Evolutionary conservation across 768 basidiomycete species (phyloP).

Genomic region (Termitomyces sp.): DNA sequence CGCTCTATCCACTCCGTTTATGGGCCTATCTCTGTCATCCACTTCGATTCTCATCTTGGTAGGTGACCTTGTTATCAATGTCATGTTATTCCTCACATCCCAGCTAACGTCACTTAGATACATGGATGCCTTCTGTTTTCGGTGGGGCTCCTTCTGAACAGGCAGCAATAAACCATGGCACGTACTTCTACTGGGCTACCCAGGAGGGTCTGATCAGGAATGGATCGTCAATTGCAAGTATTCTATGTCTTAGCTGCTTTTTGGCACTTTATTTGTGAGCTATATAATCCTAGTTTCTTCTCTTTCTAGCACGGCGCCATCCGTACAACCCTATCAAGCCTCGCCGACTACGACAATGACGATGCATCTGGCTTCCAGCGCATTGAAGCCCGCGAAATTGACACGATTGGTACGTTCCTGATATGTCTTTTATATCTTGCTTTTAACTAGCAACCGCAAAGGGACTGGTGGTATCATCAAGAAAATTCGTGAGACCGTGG

Average conservation of each 20-base stretch:
- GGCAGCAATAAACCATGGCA: constrained; percentile 81
- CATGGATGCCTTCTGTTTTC: constrained; percentile 73
- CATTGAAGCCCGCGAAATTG: constrained; percentile 82
- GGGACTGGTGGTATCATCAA: constrained; percentile 74
- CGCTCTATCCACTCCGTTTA: constrained; percentile 75
- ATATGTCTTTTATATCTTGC: not conserved
- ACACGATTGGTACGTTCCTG: constrained; percentile 53
- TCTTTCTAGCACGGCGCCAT: constrained; percentile 77
- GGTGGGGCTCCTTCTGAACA: constrained; percentile 69
- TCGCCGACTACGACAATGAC: constrained; percentile 74
- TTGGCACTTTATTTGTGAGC: constrained; percentile 20
- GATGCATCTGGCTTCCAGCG: constrained; percentile 75
- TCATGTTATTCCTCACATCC: not conserved
- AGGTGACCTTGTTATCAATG: not conserved
- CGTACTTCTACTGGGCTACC: constrained; percentile 88
- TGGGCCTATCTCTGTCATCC: constrained; percentile 77
- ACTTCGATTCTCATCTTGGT: constrained; percentile 78
- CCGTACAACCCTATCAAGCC: constrained; percentile 75
- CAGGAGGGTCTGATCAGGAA: constrained; percentile 77
- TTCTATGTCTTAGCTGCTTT: constrained; percentile 24
- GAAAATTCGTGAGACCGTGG: constrained; percentile 76
- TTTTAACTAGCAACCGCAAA: constrained; percentile 15
- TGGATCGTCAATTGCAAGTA: constrained; percentile 80
- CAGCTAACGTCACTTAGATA: constrained; percentile 35
- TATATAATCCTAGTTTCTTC: constrained; percentile 73